Base-by-base conservation (phyloP, 345 rosid species). In the Firmiana major region DNA sequence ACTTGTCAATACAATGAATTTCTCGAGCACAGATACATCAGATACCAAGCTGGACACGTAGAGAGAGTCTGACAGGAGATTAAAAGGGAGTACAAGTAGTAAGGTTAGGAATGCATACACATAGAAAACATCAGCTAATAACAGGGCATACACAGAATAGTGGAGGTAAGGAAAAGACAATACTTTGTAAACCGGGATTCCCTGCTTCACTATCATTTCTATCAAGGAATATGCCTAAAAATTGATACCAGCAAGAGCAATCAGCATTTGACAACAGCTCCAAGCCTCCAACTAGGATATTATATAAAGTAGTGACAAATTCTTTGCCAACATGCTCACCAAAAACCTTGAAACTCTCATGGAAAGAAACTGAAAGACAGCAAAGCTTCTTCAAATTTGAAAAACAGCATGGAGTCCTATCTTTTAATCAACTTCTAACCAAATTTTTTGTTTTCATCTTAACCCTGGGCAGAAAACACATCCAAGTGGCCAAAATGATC, bases 391-490 rank as follows among this genome's bases (percentile, higher is more conserved):
- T 63, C 28, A 12, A 45, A 43, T 19, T 21, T 46, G 2, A 64
- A 40, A 46, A 51, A 64, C n/a, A 22, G 9, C 34, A 54, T 31
- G 46, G 38, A 28, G 58, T 60, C 77, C 70, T 42, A 22, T 26
- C 58, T 60, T 70, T 71, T 17, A 36, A 51, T 59, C 16, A 55
- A 69, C 73, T 8, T 54, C 43, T 8, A 36, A 53, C 31, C 17
- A 0, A 54, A 7, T 43, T 58, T 63, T 57, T 31, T 54, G 34
- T 73, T 60, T 63, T 72, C 19, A 63, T 77, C 79, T 87, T 77
- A 96, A 78, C 98, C 98, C 77, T 91, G 88, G 57, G 97, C 97
- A 79, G 84, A 81, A 86, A 84, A 83, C 78, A 92, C 99, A 84
- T 93, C 93, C 85, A 93, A 80, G 42, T 80, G 90, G 79, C 87